Evolutionary conservation across 169 alveolate species (phyloP).

Genomic region (Eimeria praecox): DNA sequence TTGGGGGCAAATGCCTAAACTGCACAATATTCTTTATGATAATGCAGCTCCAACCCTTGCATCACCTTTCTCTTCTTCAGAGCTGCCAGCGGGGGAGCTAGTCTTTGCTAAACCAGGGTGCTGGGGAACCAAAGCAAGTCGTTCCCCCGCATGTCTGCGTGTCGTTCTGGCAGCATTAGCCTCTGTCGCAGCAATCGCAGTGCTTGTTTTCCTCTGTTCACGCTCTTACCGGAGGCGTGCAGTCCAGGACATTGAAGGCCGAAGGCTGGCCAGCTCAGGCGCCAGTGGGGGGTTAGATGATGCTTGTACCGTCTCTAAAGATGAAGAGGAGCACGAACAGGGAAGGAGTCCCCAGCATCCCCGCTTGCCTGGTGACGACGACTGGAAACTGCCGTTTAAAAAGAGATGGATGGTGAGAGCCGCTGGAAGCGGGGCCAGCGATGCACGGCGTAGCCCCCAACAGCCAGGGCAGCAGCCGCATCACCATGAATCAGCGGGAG

Average conservation of each 20-base stretch:
- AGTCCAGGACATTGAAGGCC: neutral
- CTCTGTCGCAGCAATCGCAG: neutral
- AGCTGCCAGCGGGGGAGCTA: neutral
- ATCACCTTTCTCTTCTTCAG: neutral
- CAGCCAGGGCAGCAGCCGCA: neutral
- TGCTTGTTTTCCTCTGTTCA: neutral
- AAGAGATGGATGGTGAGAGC: neutral
- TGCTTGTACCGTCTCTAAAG: neutral
- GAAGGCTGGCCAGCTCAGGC: neutral
- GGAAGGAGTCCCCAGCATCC: neutral
- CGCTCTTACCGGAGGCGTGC: neutral
- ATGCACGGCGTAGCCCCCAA: neutral
- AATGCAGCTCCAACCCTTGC: neutral
- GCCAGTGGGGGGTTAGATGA: neutral
- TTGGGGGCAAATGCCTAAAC: neutral
- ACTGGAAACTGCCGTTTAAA: neutral
- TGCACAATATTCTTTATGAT: neutral
- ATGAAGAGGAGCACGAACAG: neutral
- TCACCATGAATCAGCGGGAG: neutral
- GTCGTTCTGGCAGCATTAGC: neutral
- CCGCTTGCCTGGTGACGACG: neutral
- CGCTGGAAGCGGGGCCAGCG: neutral
- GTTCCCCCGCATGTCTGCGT: neutral
- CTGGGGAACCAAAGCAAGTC: neutral
- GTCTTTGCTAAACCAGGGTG: neutral